Evolutionary conservation across 805 yeast species (phyloP).

Genomic region (Ogataea populi-albae): DNA sequence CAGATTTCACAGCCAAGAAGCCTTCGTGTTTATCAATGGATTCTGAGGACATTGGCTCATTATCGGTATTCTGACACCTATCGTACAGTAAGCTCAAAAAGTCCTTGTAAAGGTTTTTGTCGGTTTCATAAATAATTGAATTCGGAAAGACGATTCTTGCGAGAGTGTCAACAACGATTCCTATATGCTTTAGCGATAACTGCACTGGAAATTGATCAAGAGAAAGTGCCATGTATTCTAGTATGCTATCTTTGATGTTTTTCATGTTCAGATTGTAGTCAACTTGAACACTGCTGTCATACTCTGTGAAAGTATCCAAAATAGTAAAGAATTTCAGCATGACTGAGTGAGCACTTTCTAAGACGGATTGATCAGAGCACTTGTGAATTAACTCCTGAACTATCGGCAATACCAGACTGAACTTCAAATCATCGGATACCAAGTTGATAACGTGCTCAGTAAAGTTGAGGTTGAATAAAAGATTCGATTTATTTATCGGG

Average conservation of each 20-base stretch:
- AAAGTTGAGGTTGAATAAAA: constrained; percentile 44
- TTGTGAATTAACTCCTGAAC: constrained; percentile 24
- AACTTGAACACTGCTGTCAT: constrained; percentile 16
- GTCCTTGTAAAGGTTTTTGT: constrained; percentile 29
- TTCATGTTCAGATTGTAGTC: constrained; percentile 14
- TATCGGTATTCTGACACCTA: constrained; percentile 31
- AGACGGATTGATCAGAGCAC: constrained; percentile 28
- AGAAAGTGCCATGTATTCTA: constrained; percentile 45
- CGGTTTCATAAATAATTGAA: constrained; percentile 29
- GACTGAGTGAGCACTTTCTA: constrained; percentile 68
- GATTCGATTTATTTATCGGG: constrained; percentile 36
- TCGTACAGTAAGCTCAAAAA: constrained; percentile 43
- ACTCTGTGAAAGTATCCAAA: constrained; percentile 20
- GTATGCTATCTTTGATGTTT: constrained; percentile 18
- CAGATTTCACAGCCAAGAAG: constrained; percentile 1
- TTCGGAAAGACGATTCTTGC: constrained; percentile 44
- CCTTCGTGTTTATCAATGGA: background rate
- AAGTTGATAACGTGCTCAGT: constrained; percentile 43
- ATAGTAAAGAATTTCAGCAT: constrained; percentile 34
- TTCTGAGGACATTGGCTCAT: constrained; percentile 7
- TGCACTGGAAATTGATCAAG: constrained; percentile 54
- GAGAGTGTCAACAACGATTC: constrained; percentile 54
- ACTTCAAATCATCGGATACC: constrained; percentile 35
- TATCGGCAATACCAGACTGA: constrained; percentile 23
- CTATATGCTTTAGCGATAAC: constrained; percentile 53